Base-by-base conservation (phyloP, 2,329 filamentous ascomycete genomes). In the Alternaria ventricosa region DNA sequence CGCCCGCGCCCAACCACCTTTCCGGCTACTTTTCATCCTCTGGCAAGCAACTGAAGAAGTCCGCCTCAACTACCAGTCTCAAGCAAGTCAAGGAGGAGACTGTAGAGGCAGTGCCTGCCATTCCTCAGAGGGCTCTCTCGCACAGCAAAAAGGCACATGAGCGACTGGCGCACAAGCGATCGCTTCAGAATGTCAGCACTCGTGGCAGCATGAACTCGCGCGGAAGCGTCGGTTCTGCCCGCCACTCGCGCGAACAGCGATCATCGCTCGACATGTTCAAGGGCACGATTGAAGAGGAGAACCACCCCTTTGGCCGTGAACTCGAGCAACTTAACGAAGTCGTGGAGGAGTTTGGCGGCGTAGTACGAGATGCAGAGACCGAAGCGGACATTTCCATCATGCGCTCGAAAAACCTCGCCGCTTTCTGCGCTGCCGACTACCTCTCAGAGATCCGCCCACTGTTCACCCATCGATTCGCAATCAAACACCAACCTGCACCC, bases 251-350 rank as follows among this genome's bases (percentile, higher is more conserved):
- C 65, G 89, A 90, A 71, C 61, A 88, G 84, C 82, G 85, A 78
- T 65, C 75, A 30, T 81, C 80, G 10, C 41, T 79, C 51, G 81
- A 85, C 67, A 80, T 83, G 75, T 82, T 85, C 76, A 66, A 58
- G 20, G 61, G 63, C 60, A 69, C 74, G 61, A 72, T 71, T 69
- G 74, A 67, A 61, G 73, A 78, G 76, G 67, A 86, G 80, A 36
- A 81, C 49, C 88, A 96, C 78, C 95, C 95, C 0, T 98, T 98
- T 74, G 93, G 93, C 57, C 90, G 91, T 55, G 96, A 99, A 81
- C 84, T 98, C 57, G 93, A 93, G 60, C 92, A 98, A 81, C 92
- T 98, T 23, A 93, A 94, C 57, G 96, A 98, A 81, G 87, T 97
- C 15, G 95, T 91, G 0, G 96, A 98, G 81, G 94, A 97, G 80